Evolutionary conservation across 1,284 basidiomycete species (phyloP).

Genomic region (Tremellales sp.): DNA sequence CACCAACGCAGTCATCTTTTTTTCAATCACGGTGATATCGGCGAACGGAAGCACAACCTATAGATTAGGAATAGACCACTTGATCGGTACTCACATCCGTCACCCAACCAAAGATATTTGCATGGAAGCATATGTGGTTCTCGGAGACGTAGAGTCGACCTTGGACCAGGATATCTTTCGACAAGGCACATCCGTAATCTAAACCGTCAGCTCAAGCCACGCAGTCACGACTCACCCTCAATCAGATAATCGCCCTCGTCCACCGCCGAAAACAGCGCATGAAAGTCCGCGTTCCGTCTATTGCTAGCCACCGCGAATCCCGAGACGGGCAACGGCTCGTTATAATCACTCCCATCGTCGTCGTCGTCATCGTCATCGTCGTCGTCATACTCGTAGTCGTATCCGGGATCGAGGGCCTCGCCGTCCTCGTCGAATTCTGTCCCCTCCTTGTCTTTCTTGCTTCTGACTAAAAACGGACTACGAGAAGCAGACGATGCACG

Average conservation of each 20-base stretch:
- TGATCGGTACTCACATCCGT: constrained; percentile 67
- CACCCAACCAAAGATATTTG: constrained; percentile 99
- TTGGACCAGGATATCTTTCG: constrained; percentile 94
- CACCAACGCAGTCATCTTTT: constrained; percentile 97
- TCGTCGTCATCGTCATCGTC: constrained; percentile 53
- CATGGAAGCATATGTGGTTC: constrained; percentile 97
- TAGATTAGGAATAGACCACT: constrained; percentile 3
- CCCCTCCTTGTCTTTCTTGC: not conserved
- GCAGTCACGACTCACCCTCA: constrained; percentile 63
- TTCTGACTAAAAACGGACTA: constrained; percentile 11
- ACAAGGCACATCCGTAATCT: constrained; percentile 97
- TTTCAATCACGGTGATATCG: constrained; percentile 86
- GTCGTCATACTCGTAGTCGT: constrained; percentile 56
- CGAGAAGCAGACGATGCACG: constrained; percentile 1
- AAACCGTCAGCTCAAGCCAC: constrained; percentile 5
- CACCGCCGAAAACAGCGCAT: constrained; percentile 80
- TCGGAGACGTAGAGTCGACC: constrained; percentile 95
- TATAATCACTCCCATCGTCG: constrained; percentile 48
- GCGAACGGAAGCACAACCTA: constrained; percentile 88
- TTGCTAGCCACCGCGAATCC: constrained; percentile 97
- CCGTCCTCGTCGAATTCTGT: constrained; percentile 15
- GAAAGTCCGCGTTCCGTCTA: constrained; percentile 93
- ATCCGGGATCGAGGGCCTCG: constrained; percentile 21
- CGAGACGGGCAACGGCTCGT: constrained; percentile 64
- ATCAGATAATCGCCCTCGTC: constrained; percentile 98